Base-by-base conservation (phyloP, 805 yeast genomes). In the Millerozyma acaciae region DNA sequence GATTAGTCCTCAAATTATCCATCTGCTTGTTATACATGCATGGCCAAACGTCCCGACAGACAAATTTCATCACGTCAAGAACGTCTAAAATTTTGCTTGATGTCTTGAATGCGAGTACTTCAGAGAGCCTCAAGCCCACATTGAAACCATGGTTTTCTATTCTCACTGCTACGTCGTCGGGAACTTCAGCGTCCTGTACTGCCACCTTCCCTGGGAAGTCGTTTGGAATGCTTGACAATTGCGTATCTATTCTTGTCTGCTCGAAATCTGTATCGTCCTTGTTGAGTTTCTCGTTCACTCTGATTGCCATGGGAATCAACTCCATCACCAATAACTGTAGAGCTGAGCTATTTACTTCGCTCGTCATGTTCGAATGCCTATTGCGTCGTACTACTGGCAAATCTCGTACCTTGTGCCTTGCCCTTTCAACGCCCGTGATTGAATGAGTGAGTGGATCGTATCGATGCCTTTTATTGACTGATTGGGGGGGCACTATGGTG, bases 11-110 rank as follows among this genome's bases (percentile, higher is more conserved):
- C 38, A 93, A 68, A 45, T 87, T 88, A 54, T 89, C 97, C 68
- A 93, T 85, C 54, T 84, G 96, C 57, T 88, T 90, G 23, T 79
- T 76, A 59, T 77, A 87, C 18, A 90, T 53, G 33, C 73, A 61
- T 46, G 75, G 78, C 97, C 97, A 93, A 18, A 89, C 82, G 45
- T 89, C 97, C 28, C 95, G 73, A 54, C 97, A 89, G 4, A 93
- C 75, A 54, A 86, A 88, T 59, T 90, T 90, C 86, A 93, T 85
- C 24, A 90, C 73, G 43, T 85, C 89, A 23, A 90, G 59, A 8
- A 84, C 69, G 40, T 84, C 89, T 14, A 64, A 68, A 51, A 80
- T 56, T 54, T 75, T 50, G 47, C 33, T 44, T 56, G 55, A 20
- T 10, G 47, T 20, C 32, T 57, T 58, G 41, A 65, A 66, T 43